Percentiles rank a stretch among this genome's conserved stretches.
These are phyloP conservation scores for Schwanniomyces occidentalis DNA, from an alignment of 805 yeast species.

Conservation along the genomic window DNA sequence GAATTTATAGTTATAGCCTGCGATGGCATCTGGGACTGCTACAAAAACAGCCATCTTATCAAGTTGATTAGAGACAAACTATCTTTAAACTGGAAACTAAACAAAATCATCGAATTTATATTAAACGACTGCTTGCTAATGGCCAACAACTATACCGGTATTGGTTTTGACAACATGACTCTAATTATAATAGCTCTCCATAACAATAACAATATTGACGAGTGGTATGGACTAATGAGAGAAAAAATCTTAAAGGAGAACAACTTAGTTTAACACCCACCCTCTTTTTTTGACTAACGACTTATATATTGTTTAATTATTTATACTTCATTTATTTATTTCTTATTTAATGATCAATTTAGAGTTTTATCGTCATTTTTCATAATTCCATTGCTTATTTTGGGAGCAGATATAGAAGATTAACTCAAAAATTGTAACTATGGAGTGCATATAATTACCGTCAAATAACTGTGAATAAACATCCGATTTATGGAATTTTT, in stretches of 20 bases:
- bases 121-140: conserved; percentile 66
- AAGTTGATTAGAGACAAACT: conserved; percentile 57
- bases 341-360: no score
- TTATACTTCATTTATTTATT: no score
- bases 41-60: conserved; percentile 54
- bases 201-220: conserved; percentile 41
- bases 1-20: conserved; percentile 46
- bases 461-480: no score
- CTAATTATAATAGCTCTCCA: conserved; percentile 67
- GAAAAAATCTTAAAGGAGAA: conserved; percentile 30
- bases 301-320: no score
- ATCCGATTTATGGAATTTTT: no score
- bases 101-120: conserved; percentile 57
- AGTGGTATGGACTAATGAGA: conserved; percentile 62
- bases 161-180: conserved; percentile 85
- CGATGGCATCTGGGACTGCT: conserved; percentile 51
- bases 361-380: no score
- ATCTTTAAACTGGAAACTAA: conserved; percentile 55
- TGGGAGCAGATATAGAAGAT: no score
- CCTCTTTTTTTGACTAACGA: no score
- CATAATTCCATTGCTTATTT: no score
- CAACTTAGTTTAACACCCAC: conserved; percentile 10
- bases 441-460: no score
- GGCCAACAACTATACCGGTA: conserved; percentile 74
- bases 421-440: no score